These are phyloP conservation scores for Fagus sylvatica DNA, from an alignment of 306 rosid species.

Conservation along the genomic window DNA sequence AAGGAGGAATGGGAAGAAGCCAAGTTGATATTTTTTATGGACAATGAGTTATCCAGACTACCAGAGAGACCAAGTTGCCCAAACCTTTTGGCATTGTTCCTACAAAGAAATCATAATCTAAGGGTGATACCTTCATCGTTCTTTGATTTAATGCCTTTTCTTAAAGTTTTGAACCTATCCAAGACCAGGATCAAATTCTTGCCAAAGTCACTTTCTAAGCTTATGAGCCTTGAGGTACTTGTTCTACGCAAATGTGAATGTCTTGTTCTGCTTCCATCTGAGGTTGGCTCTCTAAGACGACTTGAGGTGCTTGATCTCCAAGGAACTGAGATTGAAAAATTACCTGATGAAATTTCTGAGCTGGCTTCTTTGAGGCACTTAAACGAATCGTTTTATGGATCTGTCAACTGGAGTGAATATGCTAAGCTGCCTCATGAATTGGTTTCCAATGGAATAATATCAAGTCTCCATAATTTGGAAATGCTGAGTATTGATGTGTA, in stretches of 20 bases:
- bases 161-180: conserved; percentile 4
- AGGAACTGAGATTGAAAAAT: background rate
- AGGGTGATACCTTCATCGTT: background rate
- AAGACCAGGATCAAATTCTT: background rate
- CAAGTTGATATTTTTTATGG: background rate
- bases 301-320: conserved; percentile 8
- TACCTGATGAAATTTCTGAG: background rate
- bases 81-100: background rate
- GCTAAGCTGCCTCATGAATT: background rate
- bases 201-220: conserved; percentile 5
- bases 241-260: background rate
- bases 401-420: background rate
- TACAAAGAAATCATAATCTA: background rate
- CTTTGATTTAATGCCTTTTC: background rate
- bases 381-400: background rate
- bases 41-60: background rate
- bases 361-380: background rate
- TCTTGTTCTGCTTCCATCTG: background rate
- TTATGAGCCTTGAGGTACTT: background rate
- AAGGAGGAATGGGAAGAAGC: background rate
- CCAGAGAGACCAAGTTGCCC: background rate
- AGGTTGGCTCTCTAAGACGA: background rate
- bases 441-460: background rate
- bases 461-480: background rate
- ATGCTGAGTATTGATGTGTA: background rate